phyloP scores from a whole-genome alignment of 1,139 yeast genomes.

The Suhomyces guaymorum region DNA sequence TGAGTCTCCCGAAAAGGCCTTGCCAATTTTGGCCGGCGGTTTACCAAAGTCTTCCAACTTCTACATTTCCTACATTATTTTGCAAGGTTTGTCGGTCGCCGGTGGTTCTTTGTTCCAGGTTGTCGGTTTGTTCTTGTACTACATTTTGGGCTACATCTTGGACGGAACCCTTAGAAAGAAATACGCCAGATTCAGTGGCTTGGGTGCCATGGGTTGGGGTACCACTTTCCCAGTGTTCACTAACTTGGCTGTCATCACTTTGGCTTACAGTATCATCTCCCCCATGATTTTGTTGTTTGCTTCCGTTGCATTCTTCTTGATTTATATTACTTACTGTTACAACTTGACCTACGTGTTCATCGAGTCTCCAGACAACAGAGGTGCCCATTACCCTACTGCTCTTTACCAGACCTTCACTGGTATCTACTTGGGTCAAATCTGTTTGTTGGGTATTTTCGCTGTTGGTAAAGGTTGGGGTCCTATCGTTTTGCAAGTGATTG shows the following conservation, averaged over 20 bases:
- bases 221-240: conserved; percentile 84
- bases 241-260: conserved; percentile 74
- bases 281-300: conserved; percentile 74
- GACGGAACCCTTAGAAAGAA: conserved; percentile 87
- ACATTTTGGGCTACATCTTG: conserved; percentile 64
- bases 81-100: conserved; percentile 83
- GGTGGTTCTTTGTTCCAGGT: conserved; percentile 82
- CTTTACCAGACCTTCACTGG: conserved; percentile 87
- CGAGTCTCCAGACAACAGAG: conserved; percentile 70
- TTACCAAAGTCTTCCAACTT: conserved; percentile 91
- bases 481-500: conserved; percentile 69
- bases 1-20: conserved; percentile 63
- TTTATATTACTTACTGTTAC: conserved; percentile 79
- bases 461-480: conserved; percentile 97
- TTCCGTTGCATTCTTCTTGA: conserved; percentile 62
- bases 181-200: conserved; percentile 66
- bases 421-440: conserved; percentile 80
- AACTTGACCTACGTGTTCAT: conserved; percentile 71
- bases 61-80: conserved; percentile 65
- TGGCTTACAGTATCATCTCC: conserved; percentile 79
- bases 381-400: conserved; percentile 85
- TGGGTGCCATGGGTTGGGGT: conserved; percentile 80
- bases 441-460: conserved; percentile 80
- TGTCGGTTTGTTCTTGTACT: conserved; percentile 67
- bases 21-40: conserved; percentile 66